A percentile compares a stretch with the other conserved stretches of the same genome.
These are phyloP conservation scores for Diaporthe amygdali DNA, from an alignment of 2,329 filamentous ascomycete species.

Conservation along the genomic window DNA sequence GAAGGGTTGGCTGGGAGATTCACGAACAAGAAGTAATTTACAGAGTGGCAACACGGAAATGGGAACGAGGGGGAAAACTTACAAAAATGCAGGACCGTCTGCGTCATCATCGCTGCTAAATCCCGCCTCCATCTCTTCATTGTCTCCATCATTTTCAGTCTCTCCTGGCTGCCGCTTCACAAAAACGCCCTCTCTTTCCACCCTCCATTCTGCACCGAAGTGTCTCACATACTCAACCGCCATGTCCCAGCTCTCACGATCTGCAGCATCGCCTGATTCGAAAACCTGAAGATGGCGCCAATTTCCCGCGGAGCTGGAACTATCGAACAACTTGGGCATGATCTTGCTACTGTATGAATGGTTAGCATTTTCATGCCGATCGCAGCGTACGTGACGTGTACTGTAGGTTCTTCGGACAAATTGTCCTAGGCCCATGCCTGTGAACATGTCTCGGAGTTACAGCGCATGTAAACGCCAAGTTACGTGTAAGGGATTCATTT, in stretches of 20 bases:
- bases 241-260: slow-evolving; percentile 52
- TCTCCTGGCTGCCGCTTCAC: slow-evolving; percentile 35
- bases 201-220: slow-evolving; percentile 45
- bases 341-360: slow-evolving; percentile 40
- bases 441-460: background rate
- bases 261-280: slow-evolving; percentile 54
- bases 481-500: background rate
- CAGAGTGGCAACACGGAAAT: background rate
- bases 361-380: background rate
- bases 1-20: background rate
- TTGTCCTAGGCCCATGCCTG: background rate
- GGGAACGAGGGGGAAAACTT: background rate
- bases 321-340: slow-evolving; percentile 44
- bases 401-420: background rate
- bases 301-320: slow-evolving; percentile 31
- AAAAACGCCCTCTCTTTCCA: slow-evolving; percentile 51
- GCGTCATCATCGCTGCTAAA: background rate
- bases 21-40: background rate
- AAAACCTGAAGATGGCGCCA: slow-evolving; percentile 53
- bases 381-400: background rate
- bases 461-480: background rate
- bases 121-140: background rate
- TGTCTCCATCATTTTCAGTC: background rate
- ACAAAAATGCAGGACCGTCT: slow-evolving; percentile 10
- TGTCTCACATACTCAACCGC: slow-evolving; percentile 44